A percentile compares a stretch with the other conserved stretches of the same genome.
Conservation (phyloP, 2,329 filamentous ascomycete genomes). For the Domatiomyces catenatus region DNA sequence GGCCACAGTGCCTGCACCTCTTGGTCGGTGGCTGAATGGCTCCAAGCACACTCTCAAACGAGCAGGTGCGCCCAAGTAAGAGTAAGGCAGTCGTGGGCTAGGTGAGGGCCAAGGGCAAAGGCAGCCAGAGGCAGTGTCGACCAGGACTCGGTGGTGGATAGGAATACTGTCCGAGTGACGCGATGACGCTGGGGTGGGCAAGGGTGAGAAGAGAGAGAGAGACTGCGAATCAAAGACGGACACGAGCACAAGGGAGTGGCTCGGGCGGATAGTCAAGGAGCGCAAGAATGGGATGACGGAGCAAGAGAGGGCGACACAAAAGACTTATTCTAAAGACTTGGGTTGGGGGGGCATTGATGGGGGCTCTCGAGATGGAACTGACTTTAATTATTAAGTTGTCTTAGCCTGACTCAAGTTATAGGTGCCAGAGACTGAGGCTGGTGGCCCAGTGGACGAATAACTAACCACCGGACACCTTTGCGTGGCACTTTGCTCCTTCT, state of each 20-base stretch:
- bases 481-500: not conserved
- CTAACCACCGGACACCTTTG: not conserved
- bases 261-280: conserved; percentile 17
- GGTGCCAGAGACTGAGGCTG: not conserved
- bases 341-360: conserved; percentile 18
- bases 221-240: conserved; percentile 12
- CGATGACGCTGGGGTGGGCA: not conserved
- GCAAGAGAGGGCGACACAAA: conserved; percentile 16
- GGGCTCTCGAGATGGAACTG: conserved; percentile 15
- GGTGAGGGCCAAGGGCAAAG: not conserved
- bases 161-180: not conserved
- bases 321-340: conserved; percentile 7
- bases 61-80: not conserved
- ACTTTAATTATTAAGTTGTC: not conserved
- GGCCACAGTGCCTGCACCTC: not conserved
- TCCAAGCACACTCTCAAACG: not conserved
- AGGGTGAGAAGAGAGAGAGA: conserved; percentile 23
- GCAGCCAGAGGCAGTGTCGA: not conserved
- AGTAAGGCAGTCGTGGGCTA: not conserved
- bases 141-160: not conserved
- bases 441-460: not conserved
- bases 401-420: not conserved
- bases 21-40: not conserved
- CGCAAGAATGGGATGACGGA: conserved; percentile 22
- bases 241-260: not conserved